Evolutionary conservation across 1,284 basidiomycete genomes (phyloP), one percentile per base, ranked within the genome.

Genomic region (Trichosporon sp.): DNA sequence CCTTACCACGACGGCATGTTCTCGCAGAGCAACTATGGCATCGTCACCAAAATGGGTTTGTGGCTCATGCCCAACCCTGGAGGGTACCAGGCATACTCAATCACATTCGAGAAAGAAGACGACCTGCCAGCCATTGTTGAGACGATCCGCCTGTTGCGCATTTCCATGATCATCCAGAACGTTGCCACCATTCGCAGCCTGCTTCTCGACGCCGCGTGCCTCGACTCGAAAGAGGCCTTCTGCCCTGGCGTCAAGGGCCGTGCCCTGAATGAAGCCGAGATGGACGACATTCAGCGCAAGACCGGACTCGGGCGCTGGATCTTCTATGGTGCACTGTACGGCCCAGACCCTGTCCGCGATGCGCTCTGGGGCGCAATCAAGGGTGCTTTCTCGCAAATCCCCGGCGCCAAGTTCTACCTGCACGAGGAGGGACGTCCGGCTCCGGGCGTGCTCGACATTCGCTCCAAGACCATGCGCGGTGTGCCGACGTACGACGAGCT

Each of bases 11-110:
- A 71, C 66, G 70, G 70, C 26, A 65, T 68, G 21, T 71, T 71
- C 70, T 68, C 63, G 11, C 70, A 71, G 66, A 68, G 66, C 70
- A 71, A 68, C 66, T 68, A 68, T 19, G 70, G 70, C 46, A 71
- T 71, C 38, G 51, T 71, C 8, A 43, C 40, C 16, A 71, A 71
- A 63, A 68, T 71, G 66, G 70, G 70, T 4, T 0, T 71, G 61
- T 68, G 67, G 67, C 46, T 71, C 21, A 71, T 68, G 66, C 70
- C 70, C 35, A 68, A 68, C 63, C 70, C 70, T 0, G 70, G 67
- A 4, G 70, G 66, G 37, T 68, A 71, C 46, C 69, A 70, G 37
- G 69, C 69, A 1, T 70, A 70, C 66, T 67, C 59, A 2, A 70
- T 70, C 66, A 67, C 66, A 8, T 70, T 70, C 19, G 69, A 70